phyloP scores from a whole-genome alignment of 2,329 filamentous ascomycete species.

The Bretziella fagacearum region DNA sequence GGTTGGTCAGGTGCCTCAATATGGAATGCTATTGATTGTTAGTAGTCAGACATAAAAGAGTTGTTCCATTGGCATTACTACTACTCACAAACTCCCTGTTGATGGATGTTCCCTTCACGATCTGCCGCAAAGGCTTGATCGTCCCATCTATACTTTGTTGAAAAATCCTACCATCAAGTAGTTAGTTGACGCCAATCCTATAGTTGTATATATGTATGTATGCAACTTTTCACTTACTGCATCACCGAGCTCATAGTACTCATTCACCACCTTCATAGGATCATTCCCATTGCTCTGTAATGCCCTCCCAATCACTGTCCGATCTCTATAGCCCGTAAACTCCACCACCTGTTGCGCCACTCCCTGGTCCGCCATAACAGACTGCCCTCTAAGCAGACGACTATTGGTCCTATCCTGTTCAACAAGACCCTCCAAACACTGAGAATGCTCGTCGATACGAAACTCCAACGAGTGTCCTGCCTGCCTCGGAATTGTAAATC shows the following conservation, averaged over 20 bases:
- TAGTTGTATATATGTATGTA: not conserved
- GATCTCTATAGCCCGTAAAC: constrained; percentile 9
- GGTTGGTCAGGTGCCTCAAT: constrained; percentile 30
- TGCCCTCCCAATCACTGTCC: constrained; percentile 6
- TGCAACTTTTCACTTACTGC: too few species aligned
- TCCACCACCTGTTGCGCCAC: constrained; percentile 12
- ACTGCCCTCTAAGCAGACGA: too few species aligned
- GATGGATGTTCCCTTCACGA: constrained; percentile 30
- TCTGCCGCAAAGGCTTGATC: constrained; percentile 35
- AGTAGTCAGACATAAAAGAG: not conserved
- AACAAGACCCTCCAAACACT: too few species aligned
- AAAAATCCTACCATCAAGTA: too few species aligned
- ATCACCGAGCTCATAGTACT: constrained; percentile 10
- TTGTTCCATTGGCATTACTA: constrained; percentile 1
- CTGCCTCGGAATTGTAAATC: too few species aligned
- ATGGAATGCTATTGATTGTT: constrained; percentile 31
- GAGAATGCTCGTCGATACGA: too few species aligned
- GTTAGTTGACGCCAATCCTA: too few species aligned
- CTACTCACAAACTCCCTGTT: too few species aligned
- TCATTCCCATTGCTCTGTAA: constrained; percentile 10
- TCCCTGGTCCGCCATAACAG: too few species aligned
- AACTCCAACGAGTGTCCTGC: too few species aligned
- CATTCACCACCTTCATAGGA: constrained; percentile 9
- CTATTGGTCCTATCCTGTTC: too few species aligned
- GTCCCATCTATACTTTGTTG: constrained; percentile 36